Evolutionary conservation across 2,329 filamentous ascomycete genomes (phyloP).

Genomic region (Onygenales sp.): DNA sequence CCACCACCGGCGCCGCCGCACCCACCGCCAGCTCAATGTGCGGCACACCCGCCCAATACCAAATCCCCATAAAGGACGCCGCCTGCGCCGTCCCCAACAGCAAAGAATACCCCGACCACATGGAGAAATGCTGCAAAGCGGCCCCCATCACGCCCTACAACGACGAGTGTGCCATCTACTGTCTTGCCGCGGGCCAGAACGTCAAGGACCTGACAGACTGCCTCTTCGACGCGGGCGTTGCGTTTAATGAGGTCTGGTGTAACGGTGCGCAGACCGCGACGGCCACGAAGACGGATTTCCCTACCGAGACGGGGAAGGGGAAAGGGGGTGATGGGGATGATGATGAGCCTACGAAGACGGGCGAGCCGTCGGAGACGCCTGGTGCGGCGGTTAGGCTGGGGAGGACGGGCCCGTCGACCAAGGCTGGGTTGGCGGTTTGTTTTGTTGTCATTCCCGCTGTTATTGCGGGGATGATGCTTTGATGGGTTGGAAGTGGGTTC

Average conservation of each 20-base stretch:
- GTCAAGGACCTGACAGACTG: conserved; percentile 18
- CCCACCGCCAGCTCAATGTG: conserved; percentile 9
- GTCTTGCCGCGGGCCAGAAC: conserved; percentile 14
- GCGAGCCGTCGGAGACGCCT: not conserved
- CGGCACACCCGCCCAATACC: conserved; percentile 13
- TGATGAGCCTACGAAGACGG: not conserved
- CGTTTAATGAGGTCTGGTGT: conserved; percentile 19
- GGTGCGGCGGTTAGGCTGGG: not conserved
- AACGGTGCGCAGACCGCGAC: conserved; percentile 13
- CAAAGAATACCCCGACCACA: conserved; percentile 9
- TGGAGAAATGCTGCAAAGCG: conserved; percentile 14
- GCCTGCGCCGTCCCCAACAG: conserved; percentile 17
- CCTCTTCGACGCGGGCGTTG: conserved; percentile 15
- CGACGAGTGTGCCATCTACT: conserved; percentile 17
- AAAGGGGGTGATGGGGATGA: no score
- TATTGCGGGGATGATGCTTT: conserved; percentile 1
- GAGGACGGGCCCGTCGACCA: not conserved
- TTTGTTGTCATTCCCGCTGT: not conserved
- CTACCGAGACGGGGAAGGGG: conserved; percentile 3
- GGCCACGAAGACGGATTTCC: conserved; percentile 13
- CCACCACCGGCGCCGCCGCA: not conserved
- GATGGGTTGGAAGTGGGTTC: not conserved
- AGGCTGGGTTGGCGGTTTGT: not conserved
- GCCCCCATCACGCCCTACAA: conserved; percentile 14
- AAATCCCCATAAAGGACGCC: conserved; percentile 18